Conservation (phyloP, 2,329 filamentous ascomycete genomes). For the Trichoderma sp. region DNA sequence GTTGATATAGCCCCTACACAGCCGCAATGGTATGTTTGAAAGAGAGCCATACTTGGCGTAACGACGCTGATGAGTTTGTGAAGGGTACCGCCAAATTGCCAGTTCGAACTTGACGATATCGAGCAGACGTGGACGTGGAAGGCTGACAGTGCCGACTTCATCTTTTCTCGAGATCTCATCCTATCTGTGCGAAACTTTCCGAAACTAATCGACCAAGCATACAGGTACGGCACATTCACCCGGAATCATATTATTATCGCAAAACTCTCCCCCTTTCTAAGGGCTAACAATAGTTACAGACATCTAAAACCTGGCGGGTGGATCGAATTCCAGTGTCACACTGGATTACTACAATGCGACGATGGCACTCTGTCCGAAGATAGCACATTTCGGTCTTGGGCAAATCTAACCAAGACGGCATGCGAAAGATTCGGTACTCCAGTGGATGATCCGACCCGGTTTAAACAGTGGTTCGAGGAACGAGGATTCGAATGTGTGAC, state of each 20-base stretch:
- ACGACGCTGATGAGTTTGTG: background rate
- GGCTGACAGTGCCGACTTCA: conserved; percentile 34
- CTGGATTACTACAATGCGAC: conserved; percentile 31
- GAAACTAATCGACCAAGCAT: conserved; percentile 34
- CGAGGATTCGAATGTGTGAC: conserved; percentile 50
- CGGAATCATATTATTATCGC: too few species aligned
- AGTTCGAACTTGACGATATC: conserved; percentile 38
- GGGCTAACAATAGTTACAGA: background rate
- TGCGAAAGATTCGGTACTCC: conserved; percentile 30
- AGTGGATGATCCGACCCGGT: conserved; percentile 28
- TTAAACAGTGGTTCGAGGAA: conserved; percentile 39
- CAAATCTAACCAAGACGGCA: conserved; percentile 27
- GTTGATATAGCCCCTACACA: conserved; percentile 28
- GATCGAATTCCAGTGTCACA: conserved; percentile 33
- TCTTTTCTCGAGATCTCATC: conserved; percentile 33
- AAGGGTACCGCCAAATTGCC: conserved; percentile 37
- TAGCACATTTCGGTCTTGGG: conserved; percentile 26
- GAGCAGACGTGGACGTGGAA: conserved; percentile 39
- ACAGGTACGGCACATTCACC: conserved; percentile 27
- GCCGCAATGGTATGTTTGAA: conserved; percentile 24
- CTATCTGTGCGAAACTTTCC: conserved; percentile 33
- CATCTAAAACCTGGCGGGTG: conserved; percentile 36
- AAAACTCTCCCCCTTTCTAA: background rate
- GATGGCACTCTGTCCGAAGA: conserved; percentile 32
- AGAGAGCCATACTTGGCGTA: background rate